These are phyloP conservation scores for Hypseocharis bilobata DNA, from an alignment of 441 rosid species.

Conservation along the genomic window DNA sequence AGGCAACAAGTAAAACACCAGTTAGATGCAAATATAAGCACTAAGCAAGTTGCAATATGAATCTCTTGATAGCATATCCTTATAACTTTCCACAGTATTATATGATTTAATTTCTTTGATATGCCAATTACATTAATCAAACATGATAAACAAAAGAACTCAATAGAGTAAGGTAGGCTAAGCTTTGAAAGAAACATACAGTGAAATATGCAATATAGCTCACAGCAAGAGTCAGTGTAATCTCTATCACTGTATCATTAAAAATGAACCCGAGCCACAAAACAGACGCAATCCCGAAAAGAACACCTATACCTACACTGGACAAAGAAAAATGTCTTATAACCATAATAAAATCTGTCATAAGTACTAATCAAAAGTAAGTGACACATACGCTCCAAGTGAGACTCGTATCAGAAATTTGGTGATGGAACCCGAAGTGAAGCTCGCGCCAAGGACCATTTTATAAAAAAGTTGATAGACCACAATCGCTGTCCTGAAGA, in stretches of 20 bases:
- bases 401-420: conserved; percentile 60
- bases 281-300: conserved; percentile 77
- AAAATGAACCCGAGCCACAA: conserved; percentile 79
- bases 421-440: conserved; percentile 42
- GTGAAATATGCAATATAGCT: conserved; percentile 81
- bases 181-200: conserved; percentile 40
- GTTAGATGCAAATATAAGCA: background rate
- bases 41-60: background rate
- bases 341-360: conserved; percentile 18
- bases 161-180: background rate
- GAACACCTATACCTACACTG: conserved; percentile 84
- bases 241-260: conserved; percentile 78
- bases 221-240: conserved; percentile 72
- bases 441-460: conserved; percentile 72
- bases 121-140: conserved; percentile 7
- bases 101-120: too few species aligned
- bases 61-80: too few species aligned
- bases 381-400: conserved; percentile 75
- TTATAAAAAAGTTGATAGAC: conserved; percentile 73
- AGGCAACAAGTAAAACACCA: background rate
- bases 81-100: background rate
- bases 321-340: conserved; percentile 27
- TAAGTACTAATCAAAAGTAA: conserved; percentile 9
- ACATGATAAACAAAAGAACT: conserved; percentile 7
- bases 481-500: conserved; percentile 78